Evolutionary conservation across 140 eudicot species (phyloP).

Genomic region (Flaveria floridana): DNA sequence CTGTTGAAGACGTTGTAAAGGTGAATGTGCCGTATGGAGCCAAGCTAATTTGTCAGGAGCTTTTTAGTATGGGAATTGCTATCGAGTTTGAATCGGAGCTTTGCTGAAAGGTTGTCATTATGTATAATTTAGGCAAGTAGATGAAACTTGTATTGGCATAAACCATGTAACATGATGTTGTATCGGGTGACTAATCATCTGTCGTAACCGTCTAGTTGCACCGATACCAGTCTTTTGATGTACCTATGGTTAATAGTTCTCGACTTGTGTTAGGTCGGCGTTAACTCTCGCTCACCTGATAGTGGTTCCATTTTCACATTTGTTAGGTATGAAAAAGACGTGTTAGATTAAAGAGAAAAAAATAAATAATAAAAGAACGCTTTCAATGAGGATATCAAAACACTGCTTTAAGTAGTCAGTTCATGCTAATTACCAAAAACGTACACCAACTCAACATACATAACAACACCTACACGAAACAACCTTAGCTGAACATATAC

Average conservation of each 20-base stretch:
- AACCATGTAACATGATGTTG: conserved; percentile 11
- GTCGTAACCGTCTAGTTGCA: neutral
- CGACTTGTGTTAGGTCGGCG: neutral
- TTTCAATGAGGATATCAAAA: too few species aligned
- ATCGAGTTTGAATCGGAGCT: conserved; percentile 68
- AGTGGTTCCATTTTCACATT: neutral
- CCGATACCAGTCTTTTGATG: neutral
- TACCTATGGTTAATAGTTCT: conserved; percentile 1
- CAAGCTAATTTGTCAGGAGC: conserved; percentile 81
- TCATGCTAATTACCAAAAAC: neutral
- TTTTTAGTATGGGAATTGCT: conserved; percentile 85
- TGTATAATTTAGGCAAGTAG: conserved; percentile 17
- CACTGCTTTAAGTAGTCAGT: neutral
- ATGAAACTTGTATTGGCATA: neutral
- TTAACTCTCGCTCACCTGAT: neutral
- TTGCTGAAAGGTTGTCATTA: conserved; percentile 39
- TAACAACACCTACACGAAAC: neutral
- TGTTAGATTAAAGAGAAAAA: too few species aligned
- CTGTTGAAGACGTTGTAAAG: conserved; percentile 67
- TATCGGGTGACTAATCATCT: neutral
- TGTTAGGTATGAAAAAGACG: neutral
- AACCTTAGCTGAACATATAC: neutral
- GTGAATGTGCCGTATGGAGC: conserved; percentile 90
- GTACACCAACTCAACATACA: neutral
- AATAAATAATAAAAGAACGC: too few species aligned